Evolutionary conservation across 768 basidiomycete genomes (phyloP).

Genomic region (Phanerodontia chrysosporium): DNA sequence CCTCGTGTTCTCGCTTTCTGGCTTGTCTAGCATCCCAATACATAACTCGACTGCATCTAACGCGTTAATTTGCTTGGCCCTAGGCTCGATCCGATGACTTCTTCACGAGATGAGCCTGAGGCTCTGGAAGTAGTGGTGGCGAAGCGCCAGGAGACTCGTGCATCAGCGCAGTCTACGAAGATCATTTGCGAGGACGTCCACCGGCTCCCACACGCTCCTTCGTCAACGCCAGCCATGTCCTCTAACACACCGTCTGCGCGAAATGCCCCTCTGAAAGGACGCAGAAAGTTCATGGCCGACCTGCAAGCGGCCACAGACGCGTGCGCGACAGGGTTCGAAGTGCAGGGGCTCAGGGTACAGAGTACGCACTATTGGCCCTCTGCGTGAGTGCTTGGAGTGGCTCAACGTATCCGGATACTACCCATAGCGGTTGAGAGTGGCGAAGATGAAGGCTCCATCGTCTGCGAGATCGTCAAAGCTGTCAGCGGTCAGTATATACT

Average conservation of each 20-base stretch:
- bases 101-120: not conserved
- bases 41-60: too few species aligned
- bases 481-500: slow-evolving; percentile 30
- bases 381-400: too few species aligned
- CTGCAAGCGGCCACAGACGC: slow-evolving; percentile 30
- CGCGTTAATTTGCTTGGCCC: too few species aligned
- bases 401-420: too few species aligned
- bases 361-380: slow-evolving; percentile 30
- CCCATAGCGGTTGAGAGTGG: slow-evolving; percentile 44
- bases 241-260: not conserved
- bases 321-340: slow-evolving; percentile 31
- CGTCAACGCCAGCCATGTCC: not conserved
- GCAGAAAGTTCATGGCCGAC: slow-evolving; percentile 55
- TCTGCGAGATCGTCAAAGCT: slow-evolving; percentile 38
- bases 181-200: not conserved
- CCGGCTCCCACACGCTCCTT: not conserved
- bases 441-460: slow-evolving; percentile 65
- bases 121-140: not conserved
- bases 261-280: slow-evolving; percentile 40
- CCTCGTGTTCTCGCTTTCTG: too few species aligned
- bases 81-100: not conserved
- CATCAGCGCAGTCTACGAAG: not conserved
- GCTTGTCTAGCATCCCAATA: too few species aligned
- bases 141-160: slow-evolving; percentile 8
- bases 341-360: slow-evolving; percentile 36